These are phyloP conservation scores for Zanthoxylum bungeanum DNA, from an alignment of 345 rosid species.

Conservation along the genomic window DNA sequence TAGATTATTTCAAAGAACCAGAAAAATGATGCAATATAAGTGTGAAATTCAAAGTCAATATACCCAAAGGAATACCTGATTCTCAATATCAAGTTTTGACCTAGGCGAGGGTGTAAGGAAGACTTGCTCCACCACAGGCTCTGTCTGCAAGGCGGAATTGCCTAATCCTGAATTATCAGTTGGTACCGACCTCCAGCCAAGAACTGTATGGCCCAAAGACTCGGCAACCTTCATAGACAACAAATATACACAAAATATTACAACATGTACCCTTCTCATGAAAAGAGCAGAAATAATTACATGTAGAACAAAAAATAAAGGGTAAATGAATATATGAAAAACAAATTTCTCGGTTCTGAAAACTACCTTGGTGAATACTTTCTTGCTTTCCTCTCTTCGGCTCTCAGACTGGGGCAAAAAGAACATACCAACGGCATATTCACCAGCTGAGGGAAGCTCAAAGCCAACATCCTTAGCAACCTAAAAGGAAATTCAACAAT, in stretches of 20 bases:
- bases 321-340: background rate
- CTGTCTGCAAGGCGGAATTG: slow-evolving; percentile 80
- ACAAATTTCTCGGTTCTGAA: background rate
- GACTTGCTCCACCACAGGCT: slow-evolving; percentile 92
- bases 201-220: slow-evolving; percentile 89
- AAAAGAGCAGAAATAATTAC: background rate
- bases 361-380: slow-evolving; percentile 79
- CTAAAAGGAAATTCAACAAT: slow-evolving; percentile 29
- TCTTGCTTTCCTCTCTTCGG: slow-evolving; percentile 80
- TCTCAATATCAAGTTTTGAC: slow-evolving; percentile 84
- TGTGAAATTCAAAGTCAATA: background rate
- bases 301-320: background rate
- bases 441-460: slow-evolving; percentile 71
- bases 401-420: slow-evolving; percentile 75
- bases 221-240: slow-evolving; percentile 67
- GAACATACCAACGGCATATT: slow-evolving; percentile 96
- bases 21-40: background rate
- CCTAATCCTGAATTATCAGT: slow-evolving; percentile 86
- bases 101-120: slow-evolving; percentile 68
- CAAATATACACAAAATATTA: background rate
- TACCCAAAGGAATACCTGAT: slow-evolving; percentile 51
- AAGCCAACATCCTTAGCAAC: slow-evolving; percentile 72
- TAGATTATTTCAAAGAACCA: background rate
- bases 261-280: background rate
- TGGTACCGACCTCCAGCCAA: slow-evolving; percentile 94